These are phyloP conservation scores for Cyamopsis tetragonoloba DNA, from an alignment of 306 rosid species.

Conservation along the genomic window DNA sequence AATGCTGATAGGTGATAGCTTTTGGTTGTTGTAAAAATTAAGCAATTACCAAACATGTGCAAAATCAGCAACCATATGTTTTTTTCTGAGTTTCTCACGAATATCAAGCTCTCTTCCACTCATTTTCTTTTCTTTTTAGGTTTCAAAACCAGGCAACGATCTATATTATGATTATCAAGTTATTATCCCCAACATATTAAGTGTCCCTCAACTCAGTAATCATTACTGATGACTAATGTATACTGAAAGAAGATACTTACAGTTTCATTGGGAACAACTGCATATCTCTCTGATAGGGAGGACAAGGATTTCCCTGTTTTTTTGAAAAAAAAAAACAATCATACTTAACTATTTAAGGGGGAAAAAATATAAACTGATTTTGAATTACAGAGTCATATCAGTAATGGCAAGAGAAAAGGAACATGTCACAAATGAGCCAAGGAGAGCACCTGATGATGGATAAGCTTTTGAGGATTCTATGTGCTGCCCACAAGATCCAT, in stretches of 20 bases:
- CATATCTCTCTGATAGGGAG: slow-evolving; percentile 71
- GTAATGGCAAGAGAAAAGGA: not conserved
- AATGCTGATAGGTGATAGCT: not conserved
- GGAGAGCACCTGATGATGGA: slow-evolving; percentile 56
- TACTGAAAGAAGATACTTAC: slow-evolving; percentile 46
- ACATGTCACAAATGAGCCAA: not conserved
- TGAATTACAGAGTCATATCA: not conserved
- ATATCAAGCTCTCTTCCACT: not conserved
- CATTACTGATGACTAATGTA: not conserved
- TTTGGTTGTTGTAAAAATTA: not conserved
- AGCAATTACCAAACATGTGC: slow-evolving; percentile 1
- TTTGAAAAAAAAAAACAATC: not conserved
- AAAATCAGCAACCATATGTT: slow-evolving; percentile 7
- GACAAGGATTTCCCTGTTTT: slow-evolving; percentile 62
- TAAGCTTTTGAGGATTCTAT: slow-evolving; percentile 56
- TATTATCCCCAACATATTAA: not conserved
- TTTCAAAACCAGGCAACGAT: not conserved
- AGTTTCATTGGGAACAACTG: slow-evolving; percentile 82
- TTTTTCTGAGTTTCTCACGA: not conserved
- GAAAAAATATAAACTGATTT: not conserved
- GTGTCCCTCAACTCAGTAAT: not conserved
- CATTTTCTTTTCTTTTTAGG: not conserved
- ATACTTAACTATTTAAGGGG: not conserved
- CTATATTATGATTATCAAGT: not conserved
- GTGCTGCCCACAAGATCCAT: slow-evolving; percentile 57